Percentiles rank a stretch among this genome's conserved stretches.
Evolutionary conservation across 1,284 basidiomycete species (phyloP).

Genomic region (Trichosporon sp.): DNA sequence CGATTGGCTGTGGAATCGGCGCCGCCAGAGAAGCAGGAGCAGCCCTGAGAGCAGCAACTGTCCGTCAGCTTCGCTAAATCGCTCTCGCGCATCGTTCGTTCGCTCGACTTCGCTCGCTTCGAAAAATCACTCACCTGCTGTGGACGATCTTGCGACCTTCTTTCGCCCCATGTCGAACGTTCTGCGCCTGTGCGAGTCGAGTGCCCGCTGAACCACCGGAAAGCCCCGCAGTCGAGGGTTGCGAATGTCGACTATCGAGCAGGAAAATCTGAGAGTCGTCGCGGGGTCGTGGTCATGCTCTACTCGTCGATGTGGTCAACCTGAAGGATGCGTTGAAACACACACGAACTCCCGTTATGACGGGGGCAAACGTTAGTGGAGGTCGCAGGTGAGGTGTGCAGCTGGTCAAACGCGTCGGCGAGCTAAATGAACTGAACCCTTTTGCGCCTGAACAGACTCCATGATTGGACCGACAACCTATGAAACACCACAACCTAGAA

Average conservation of each 20-base stretch:
- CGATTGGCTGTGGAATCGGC: neutral
- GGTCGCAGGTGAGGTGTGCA: neutral
- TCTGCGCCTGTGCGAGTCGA: neutral
- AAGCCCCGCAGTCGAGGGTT: neutral
- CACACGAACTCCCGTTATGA: neutral
- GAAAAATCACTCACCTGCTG: neutral
- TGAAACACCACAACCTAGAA: neutral
- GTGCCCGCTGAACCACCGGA: neutral
- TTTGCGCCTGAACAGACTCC: neutral
- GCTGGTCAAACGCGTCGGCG: neutral
- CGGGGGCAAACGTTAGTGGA: conserved; percentile 2
- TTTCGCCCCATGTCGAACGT: neutral
- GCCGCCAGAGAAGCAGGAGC: neutral
- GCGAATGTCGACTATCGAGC: neutral
- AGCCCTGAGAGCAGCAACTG: neutral
- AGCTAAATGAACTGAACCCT: neutral
- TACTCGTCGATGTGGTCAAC: neutral
- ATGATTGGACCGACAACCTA: neutral
- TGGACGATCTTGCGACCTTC: neutral
- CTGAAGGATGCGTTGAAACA: neutral
- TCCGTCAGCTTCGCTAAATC: neutral
- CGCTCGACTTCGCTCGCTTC: neutral
- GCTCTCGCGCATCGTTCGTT: neutral
- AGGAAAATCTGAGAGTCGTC: neutral
- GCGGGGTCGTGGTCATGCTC: neutral